Evolutionary conservation across 2,329 filamentous ascomycete species (phyloP), one percentile per base, ranked within the genome.

Genomic region (Ophiostoma fasciatum): DNA sequence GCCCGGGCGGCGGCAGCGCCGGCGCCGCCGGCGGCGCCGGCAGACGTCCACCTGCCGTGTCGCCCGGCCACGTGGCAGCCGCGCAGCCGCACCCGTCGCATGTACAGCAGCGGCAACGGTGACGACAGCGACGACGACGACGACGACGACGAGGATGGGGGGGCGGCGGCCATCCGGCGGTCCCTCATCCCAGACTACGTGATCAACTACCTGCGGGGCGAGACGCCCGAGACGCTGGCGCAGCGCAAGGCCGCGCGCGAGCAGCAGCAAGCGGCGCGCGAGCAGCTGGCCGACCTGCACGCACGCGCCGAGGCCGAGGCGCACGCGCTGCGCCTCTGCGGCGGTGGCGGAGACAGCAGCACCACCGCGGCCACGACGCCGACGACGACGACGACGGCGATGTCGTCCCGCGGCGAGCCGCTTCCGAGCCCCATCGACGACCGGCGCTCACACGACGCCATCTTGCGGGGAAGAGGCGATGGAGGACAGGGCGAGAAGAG

Each of bases 181-280:
- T 60, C 62, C 36, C 56, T 70, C 22, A 59, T 71, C 13, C 67
- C 67, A 8, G 67, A 71, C 50, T 71, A 71, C 44, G 62, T 71
- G 28, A 56, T 67, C 42, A 64, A 68, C 49, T 71, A 64, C 47
- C 57, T 71, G 42, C 61, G 66, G 28, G 66, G 66, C 31, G 67
- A 71, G 50, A 71, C 66, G 2, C 66, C 67, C 12, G 66, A 70
- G 48, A 61, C 59, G 21, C 46, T 71, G 15, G 66, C 66, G 6
- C 53, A 54, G 38, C 61, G 63, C 45, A 59, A 60, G 41, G 31
- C 54, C 56, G 39, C 55, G 53, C 49, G 53, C 48, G 33, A 48
- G 41, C n/a, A 39, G 33, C 42, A 37, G 28, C 39, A 36, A 17
- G 45, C 57, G 42, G 29, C 49, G 32, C 19, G 28, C 4, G 29